phyloP scores from a whole-genome alignment of 163 green algal genomes.

The Scenedesmus sp. region DNA sequence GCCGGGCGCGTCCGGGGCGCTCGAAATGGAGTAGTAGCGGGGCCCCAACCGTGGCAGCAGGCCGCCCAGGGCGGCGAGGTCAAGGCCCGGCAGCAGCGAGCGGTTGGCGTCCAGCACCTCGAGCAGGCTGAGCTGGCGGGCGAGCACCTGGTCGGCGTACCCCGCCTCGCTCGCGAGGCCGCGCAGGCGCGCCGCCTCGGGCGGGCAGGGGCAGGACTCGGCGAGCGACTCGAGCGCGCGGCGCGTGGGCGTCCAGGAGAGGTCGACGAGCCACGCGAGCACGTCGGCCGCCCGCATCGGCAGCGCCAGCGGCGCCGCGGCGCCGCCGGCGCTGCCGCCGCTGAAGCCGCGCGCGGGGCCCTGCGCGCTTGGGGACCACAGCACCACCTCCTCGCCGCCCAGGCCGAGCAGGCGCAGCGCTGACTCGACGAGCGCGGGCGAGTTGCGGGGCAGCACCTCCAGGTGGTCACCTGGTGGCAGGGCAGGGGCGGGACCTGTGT shows the following conservation, averaged over 20 bases:
- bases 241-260: constrained; percentile 21
- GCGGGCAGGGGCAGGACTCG: constrained; percentile 17
- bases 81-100: constrained; percentile 11
- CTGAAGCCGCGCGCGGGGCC: constrained; percentile 12
- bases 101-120: constrained; percentile 32
- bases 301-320: neutral
- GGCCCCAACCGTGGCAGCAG: constrained; percentile 50
- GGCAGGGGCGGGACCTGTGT: no score
- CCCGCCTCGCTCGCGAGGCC: constrained; percentile 11
- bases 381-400: constrained; percentile 1
- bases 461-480: constrained; percentile 48
- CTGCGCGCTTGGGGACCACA: constrained; percentile 4
- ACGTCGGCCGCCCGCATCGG: neutral
- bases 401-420: constrained; percentile 23
- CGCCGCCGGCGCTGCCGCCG: neutral
- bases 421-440: constrained; percentile 13
- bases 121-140: constrained; percentile 13
- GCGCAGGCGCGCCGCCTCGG: constrained; percentile 17
- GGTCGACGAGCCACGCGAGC: constrained; percentile 37
- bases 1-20: constrained; percentile 61
- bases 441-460: constrained; percentile 43
- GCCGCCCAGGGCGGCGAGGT: constrained; percentile 2
- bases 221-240: constrained; percentile 17
- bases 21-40: constrained; percentile 95
- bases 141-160: constrained; percentile 22